Conservation (phyloP, 768 basidiomycete genomes). For the Lentinula sp. region DNA sequence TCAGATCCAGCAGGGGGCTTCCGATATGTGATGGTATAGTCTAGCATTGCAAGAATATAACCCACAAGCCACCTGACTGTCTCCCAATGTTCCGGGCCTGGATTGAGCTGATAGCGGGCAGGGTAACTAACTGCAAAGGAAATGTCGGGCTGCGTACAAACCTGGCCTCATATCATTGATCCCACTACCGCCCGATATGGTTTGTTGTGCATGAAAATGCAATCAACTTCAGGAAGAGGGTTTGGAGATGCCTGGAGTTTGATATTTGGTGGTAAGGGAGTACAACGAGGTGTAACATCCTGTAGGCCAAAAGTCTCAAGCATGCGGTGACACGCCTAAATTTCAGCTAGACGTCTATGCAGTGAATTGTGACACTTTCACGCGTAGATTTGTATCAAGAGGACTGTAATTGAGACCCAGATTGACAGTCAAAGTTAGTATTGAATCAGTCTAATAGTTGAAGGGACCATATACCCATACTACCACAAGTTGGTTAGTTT, state of each 20-base stretch:
- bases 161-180: constrained; percentile 10
- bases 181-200: constrained; percentile 10
- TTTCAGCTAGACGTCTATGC: too few species aligned
- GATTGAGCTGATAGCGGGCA: constrained; percentile 12
- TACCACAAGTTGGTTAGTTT: too few species aligned
- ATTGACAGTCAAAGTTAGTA: too few species aligned
- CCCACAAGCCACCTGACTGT: constrained; percentile 18
- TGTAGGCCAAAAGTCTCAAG: constrained; percentile 15
- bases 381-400: too few species aligned
- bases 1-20: neutral
- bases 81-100: constrained; percentile 19
- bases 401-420: too few species aligned
- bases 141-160: constrained; percentile 10
- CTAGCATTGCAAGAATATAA: constrained; percentile 23
- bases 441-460: too few species aligned
- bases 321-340: too few species aligned
- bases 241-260: neutral
- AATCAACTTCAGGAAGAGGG: neutral
- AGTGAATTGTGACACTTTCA: too few species aligned
- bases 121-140: neutral
- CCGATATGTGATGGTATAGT: constrained; percentile 15
- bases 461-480: too few species aligned
- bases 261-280: constrained; percentile 11
- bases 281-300: constrained; percentile 5
- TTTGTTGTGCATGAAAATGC: constrained; percentile 10